Percentiles rank a stretch among this genome's conserved stretches.
These are phyloP conservation scores for Tetrahymena elliotti DNA, from an alignment of 73 alveolate species.

Conservation along the genomic window DNA sequence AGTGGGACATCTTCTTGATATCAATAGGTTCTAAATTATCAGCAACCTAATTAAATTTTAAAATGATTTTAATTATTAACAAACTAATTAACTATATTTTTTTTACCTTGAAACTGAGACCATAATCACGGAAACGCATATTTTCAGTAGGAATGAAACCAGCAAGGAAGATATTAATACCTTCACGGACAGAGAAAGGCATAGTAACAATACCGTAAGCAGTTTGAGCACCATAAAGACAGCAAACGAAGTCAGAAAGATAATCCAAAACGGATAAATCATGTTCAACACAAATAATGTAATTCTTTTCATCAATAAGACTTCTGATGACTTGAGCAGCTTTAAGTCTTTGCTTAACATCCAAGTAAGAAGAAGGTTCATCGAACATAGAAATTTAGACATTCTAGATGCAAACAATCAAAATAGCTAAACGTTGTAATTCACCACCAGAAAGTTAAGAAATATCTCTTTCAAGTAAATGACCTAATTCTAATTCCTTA, in stretches of 20 bases:
- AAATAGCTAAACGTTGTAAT: slow-evolving; percentile 95
- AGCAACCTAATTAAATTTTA: slow-evolving; percentile 18
- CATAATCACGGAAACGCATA: slow-evolving; percentile 95
- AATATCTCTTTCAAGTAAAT: slow-evolving; percentile 86
- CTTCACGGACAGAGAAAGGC: slow-evolving; percentile 99
- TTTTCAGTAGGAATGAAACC: slow-evolving; percentile 99
- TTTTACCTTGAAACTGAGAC: slow-evolving; percentile 83
- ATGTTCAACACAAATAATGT: slow-evolving; percentile 93
- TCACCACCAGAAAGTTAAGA: slow-evolving; percentile 97
- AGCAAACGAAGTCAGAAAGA: slow-evolving; percentile 96
- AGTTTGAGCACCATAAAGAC: slow-evolving; percentile 96
- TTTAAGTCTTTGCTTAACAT: slow-evolving; percentile 89
- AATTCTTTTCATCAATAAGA: slow-evolving; percentile 73
- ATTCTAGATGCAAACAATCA: slow-evolving; percentile 88
- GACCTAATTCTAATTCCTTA: slow-evolving; percentile 67
- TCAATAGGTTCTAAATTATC: slow-evolving; percentile 53
- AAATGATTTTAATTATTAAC: not conserved
- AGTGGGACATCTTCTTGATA: slow-evolving; percentile 51
- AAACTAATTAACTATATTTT: not conserved
- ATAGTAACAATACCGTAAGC: slow-evolving; percentile 99
- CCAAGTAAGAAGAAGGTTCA: slow-evolving; percentile 98
- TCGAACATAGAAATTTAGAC: slow-evolving; percentile 98
- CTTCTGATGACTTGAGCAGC: slow-evolving; percentile 91
- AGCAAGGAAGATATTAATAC: slow-evolving; percentile 95
- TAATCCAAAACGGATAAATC: slow-evolving; percentile 97